Conservation (phyloP, 306 rosid species). For the Erythrophleum fordii region DNA sequence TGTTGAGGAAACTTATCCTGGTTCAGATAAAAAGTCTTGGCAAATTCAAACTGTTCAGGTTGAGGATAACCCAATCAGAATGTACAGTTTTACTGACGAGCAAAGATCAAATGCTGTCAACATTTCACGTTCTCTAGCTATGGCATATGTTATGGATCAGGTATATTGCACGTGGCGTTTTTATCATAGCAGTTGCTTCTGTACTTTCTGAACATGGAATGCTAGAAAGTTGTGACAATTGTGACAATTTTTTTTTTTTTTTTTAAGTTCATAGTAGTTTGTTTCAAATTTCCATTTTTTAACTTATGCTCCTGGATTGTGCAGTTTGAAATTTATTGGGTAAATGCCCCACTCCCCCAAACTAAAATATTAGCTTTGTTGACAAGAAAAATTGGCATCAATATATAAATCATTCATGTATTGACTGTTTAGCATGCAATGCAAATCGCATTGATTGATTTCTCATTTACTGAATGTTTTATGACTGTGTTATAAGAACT, state of each 20-base stretch:
- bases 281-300: slow-evolving; percentile 27
- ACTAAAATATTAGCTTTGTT: background rate
- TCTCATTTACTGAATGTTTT: slow-evolving; percentile 16
- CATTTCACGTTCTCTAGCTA: slow-evolving; percentile 80
- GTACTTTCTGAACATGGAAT: slow-evolving; percentile 7
- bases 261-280: slow-evolving; percentile 13
- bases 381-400: background rate
- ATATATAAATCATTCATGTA: slow-evolving; percentile 8
- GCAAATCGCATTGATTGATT: slow-evolving; percentile 25
- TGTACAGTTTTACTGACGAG: slow-evolving; percentile 63
- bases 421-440: slow-evolving; percentile 13
- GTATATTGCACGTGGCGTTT: slow-evolving; percentile 36
- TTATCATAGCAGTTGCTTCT: background rate
- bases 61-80: slow-evolving; percentile 47
- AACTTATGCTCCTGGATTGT: slow-evolving; percentile 19
- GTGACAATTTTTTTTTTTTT: too few relatives aligned
- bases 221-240: slow-evolving; percentile 12
- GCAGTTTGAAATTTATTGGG: slow-evolving; percentile 28
- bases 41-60: slow-evolving; percentile 46
- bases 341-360: background rate
- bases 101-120: slow-evolving; percentile 74
- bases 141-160: slow-evolving; percentile 99
- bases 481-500: background rate
- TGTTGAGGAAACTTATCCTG: slow-evolving; percentile 55
- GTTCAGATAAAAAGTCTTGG: slow-evolving; percentile 53